Percentiles rank a stretch among this genome's conserved stretches.
These are phyloP conservation scores for Phoma sp. DNA, from an alignment of 2,329 filamentous ascomycete genomes.

Conservation along the genomic window DNA sequence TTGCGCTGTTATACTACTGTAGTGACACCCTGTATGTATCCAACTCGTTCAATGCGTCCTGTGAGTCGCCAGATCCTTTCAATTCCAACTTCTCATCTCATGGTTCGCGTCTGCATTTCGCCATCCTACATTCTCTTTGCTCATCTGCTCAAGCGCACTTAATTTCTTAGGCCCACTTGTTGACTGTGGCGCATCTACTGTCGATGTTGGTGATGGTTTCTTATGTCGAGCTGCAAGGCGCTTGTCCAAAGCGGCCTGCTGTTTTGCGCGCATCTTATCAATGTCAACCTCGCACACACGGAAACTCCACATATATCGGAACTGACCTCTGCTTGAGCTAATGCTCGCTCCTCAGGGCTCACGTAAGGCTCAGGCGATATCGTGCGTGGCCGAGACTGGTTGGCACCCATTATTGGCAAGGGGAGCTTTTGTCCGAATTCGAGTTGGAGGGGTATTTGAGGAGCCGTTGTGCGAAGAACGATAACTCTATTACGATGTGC, in stretches of 20 bases:
- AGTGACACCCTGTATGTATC: not conserved
- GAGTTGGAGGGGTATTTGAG: too few species aligned
- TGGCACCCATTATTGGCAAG: slow-evolving; percentile 30
- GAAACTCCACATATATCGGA: not conserved
- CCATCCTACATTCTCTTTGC: slow-evolving; percentile 41
- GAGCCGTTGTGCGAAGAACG: too few species aligned
- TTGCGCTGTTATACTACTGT: not conserved
- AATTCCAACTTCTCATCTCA: slow-evolving; percentile 37
- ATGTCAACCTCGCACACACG: slow-evolving; percentile 2
- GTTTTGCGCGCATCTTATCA: slow-evolving; percentile 39
- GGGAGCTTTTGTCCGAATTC: too few species aligned
- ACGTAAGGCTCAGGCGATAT: slow-evolving; percentile 29
- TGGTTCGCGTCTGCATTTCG: slow-evolving; percentile 38
- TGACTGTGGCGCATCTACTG: slow-evolving; percentile 4
- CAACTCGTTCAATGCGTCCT: not conserved
- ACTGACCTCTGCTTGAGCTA: slow-evolving; percentile 34
- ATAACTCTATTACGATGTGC: too few species aligned
- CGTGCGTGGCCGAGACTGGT: slow-evolving; percentile 27
- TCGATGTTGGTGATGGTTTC: slow-evolving; percentile 16
- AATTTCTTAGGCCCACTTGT: slow-evolving; percentile 25
- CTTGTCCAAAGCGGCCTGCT: slow-evolving; percentile 37
- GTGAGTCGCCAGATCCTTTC: not conserved
- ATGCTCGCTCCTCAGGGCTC: slow-evolving; percentile 31
- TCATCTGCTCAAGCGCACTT: slow-evolving; percentile 38
- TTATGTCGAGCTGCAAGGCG: slow-evolving; percentile 30